These are phyloP conservation scores for Theobroma grandiflorum DNA, from an alignment of 441 rosid genomes.

Conservation along the genomic window DNA sequence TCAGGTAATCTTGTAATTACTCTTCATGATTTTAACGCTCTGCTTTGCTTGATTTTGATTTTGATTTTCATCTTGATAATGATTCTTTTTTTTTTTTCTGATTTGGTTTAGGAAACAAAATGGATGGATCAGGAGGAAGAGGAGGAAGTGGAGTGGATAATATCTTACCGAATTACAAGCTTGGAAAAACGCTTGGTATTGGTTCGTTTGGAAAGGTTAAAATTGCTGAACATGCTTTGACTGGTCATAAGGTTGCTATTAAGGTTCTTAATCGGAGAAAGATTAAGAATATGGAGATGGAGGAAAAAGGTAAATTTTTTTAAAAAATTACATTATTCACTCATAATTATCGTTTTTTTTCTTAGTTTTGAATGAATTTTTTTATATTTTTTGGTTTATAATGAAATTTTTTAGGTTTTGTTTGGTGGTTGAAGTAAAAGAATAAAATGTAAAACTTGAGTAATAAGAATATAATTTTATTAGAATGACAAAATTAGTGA, in stretches of 20 bases:
- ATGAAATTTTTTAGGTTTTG: background rate
- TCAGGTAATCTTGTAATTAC: background rate
- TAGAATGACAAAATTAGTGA: background rate
- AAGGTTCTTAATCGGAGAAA: slow-evolving; percentile 96
- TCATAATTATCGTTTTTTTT: too few relatives aligned
- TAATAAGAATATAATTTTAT: background rate
- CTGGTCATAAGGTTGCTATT: slow-evolving; percentile 96
- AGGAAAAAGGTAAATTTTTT: slow-evolving; percentile 76
- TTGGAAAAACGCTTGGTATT: slow-evolving; percentile 94
- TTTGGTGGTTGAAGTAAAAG: background rate
- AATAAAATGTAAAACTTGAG: too few relatives aligned
- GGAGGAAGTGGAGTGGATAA: slow-evolving; percentile 60
- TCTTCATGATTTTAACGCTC: background rate
- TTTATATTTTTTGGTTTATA: background rate
- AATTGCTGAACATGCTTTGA: slow-evolving; percentile 89
- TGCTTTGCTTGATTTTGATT: background rate
- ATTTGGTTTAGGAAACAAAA: slow-evolving; percentile 38
- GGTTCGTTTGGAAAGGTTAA: slow-evolving; percentile 98
- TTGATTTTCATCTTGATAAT: too few relatives aligned
- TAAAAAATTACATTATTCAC: too few relatives aligned
- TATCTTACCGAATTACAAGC: slow-evolving; percentile 76
- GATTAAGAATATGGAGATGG: slow-evolving; percentile 93
- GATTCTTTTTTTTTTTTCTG: slow-evolving; percentile 40
- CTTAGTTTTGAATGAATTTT: background rate
- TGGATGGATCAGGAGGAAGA: slow-evolving; percentile 80